Conservation (phyloP, 345 rosid species). For the Camelina laxa region DNA sequence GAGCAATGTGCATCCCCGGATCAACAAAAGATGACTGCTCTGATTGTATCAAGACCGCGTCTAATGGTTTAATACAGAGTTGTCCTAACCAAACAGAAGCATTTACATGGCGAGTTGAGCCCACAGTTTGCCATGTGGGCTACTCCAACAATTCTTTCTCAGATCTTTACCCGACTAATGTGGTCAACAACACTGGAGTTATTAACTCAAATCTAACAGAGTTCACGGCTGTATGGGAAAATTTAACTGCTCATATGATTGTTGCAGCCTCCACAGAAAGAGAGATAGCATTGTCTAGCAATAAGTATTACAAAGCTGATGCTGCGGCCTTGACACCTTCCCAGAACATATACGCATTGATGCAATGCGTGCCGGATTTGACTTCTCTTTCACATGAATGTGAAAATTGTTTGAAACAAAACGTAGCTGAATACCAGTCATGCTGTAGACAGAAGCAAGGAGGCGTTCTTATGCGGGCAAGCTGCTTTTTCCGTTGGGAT, state of each 20-base stretch:
- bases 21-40: not conserved
- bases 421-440: not conserved
- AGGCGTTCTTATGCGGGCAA: slow-evolving; percentile 2
- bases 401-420: not conserved
- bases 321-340: not conserved
- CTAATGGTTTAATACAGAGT: not conserved
- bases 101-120: not conserved
- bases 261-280: not conserved
- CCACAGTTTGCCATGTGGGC: slow-evolving; percentile 39
- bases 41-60: slow-evolving; percentile 26
- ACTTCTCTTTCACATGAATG: slow-evolving; percentile 17
- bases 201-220: not conserved
- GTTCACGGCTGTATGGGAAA: not conserved
- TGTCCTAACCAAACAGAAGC: slow-evolving; percentile 43
- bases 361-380: slow-evolving; percentile 17
- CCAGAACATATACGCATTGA: slow-evolving; percentile 11
- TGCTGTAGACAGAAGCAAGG: slow-evolving; percentile 14
- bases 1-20: slow-evolving; percentile 43
- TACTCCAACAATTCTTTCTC: slow-evolving; percentile 39
- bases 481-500: not conserved
- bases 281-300: not conserved
- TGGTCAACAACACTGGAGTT: not conserved
- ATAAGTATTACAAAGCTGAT: not conserved
- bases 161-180: not conserved
- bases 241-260: not conserved